phyloP scores from a whole-genome alignment of 352 stramenopile genomes.

The Pythium aquatile region DNA sequence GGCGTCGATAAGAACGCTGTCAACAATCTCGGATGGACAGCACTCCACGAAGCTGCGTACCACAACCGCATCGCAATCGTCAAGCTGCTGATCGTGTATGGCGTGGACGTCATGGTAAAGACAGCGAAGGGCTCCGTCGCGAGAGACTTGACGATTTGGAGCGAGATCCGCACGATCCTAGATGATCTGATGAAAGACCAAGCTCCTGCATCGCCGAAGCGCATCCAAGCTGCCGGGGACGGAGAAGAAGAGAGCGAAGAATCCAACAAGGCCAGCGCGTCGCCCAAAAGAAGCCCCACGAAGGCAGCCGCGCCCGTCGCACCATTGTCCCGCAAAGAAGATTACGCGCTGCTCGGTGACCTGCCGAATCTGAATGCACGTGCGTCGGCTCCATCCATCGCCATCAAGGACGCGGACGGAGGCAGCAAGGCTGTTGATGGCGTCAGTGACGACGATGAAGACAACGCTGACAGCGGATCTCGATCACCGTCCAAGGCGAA shows the following conservation, averaged over 20 bases:
- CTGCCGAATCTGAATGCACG: constrained; percentile 53
- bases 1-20: constrained; percentile 75
- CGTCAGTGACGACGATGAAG: constrained; percentile 31
- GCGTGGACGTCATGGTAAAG: constrained; percentile 59
- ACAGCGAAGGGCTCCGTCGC: constrained; percentile 69
- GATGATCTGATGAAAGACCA: constrained; percentile 59
- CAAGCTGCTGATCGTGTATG: constrained; percentile 76
- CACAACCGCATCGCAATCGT: constrained; percentile 75
- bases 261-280: constrained; percentile 1
- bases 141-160: constrained; percentile 75
- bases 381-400: constrained; percentile 34
- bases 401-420: constrained; percentile 49
- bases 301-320: constrained; percentile 26
- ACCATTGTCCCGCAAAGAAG: constrained; percentile 70
- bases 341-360: constrained; percentile 77
- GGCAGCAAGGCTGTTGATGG: constrained; percentile 14
- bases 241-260: constrained; percentile 3
- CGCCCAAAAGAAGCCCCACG: constrained; percentile 33
- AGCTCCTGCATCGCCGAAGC: constrained; percentile 31
- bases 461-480: constrained; percentile 28
- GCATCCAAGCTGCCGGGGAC: constrained; percentile 16
- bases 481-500: constrained; percentile 29
- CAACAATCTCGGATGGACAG: constrained; percentile 76
- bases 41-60: constrained; percentile 76
- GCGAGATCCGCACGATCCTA: constrained; percentile 75